A percentile compares a stretch with the other conserved stretches of the same genome.
phyloP scores from a whole-genome alignment of 768 basidiomycete genomes.

The Phaffia australis region DNA sequence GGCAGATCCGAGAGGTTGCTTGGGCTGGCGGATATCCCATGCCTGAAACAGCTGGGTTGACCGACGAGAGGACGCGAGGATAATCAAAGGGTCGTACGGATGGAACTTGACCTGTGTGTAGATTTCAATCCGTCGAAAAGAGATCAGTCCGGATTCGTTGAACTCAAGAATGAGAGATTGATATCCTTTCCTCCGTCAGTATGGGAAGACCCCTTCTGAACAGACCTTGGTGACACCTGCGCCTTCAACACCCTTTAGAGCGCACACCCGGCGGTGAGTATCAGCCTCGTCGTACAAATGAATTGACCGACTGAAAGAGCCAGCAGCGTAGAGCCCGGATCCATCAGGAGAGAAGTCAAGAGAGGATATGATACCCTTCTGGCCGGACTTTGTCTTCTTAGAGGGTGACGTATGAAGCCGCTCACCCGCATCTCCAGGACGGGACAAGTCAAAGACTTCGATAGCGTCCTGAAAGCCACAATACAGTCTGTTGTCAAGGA shows the following conservation, averaged over 20 bases:
- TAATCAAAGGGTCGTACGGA: slow-evolving; percentile 54
- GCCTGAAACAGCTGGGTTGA: slow-evolving; percentile 48
- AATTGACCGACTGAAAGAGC: slow-evolving; percentile 47
- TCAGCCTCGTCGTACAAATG: slow-evolving; percentile 46
- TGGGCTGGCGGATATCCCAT: slow-evolving; percentile 66
- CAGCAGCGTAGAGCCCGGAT: slow-evolving; percentile 63
- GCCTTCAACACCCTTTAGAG: slow-evolving; percentile 43
- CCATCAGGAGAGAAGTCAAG: slow-evolving; percentile 63
- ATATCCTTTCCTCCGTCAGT: slow-evolving; percentile 43
- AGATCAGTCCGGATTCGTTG: not conserved
- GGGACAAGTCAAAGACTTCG: slow-evolving; percentile 66
- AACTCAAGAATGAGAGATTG: not conserved
- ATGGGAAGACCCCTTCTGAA: slow-evolving; percentile 39
- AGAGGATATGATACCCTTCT: slow-evolving; percentile 87
- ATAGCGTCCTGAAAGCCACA: slow-evolving; percentile 79
- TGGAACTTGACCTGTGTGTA: slow-evolving; percentile 61
- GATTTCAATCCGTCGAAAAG: not conserved
- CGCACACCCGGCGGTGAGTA: slow-evolving; percentile 52
- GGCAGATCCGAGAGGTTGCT: slow-evolving; percentile 37
- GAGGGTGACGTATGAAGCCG: slow-evolving; percentile 60
- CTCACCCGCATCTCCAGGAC: slow-evolving; percentile 57
- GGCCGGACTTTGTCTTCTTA: slow-evolving; percentile 67
- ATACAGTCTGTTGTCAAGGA: slow-evolving; percentile 50
- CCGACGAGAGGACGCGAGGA: slow-evolving; percentile 71
- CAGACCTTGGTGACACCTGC: slow-evolving; percentile 39